Percentiles rank a stretch among this genome's conserved stretches.
These are phyloP conservation scores for Xylaria cubensis DNA, from an alignment of 495 filamentous ascomycete genomes.

Conservation along the genomic window DNA sequence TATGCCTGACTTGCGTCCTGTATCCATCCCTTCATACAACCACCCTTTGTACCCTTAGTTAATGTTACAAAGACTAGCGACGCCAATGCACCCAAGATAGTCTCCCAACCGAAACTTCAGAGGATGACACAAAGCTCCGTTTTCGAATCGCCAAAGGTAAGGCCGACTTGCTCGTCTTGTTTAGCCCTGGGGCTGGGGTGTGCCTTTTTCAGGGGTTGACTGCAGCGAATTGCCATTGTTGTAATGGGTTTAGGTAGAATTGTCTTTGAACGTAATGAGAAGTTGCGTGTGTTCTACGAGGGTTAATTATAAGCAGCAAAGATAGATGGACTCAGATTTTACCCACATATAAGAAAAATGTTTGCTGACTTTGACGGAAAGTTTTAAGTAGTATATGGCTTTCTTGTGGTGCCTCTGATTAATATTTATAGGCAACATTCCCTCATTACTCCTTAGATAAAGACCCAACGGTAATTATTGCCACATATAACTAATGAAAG, in stretches of 20 bases:
- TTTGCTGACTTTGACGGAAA: background rate
- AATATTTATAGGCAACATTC: background rate
- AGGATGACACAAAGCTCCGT: background rate
- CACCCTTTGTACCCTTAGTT: background rate
- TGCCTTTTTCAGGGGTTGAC: background rate
- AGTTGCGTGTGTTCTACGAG: background rate
- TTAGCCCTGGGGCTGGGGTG: background rate
- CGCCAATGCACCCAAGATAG: background rate
- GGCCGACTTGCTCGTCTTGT: conserved; percentile 1
- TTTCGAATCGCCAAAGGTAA: background rate
- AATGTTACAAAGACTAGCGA: background rate
- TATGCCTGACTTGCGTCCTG: background rate
- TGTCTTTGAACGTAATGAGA: too few relatives aligned
- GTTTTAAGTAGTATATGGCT: background rate
- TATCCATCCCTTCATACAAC: background rate
- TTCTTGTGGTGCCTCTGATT: background rate
- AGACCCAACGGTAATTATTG: background rate
- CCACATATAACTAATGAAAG: background rate
- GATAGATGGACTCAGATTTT: background rate
- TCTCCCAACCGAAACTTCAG: background rate
- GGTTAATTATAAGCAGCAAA: background rate
- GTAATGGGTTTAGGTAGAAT: background rate
- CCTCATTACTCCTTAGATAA: background rate
- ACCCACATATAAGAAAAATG: background rate
- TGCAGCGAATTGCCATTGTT: conserved; percentile 4